Conservation (phyloP, 805 yeast genomes). For the Candida khao-thaluensis region DNA sequence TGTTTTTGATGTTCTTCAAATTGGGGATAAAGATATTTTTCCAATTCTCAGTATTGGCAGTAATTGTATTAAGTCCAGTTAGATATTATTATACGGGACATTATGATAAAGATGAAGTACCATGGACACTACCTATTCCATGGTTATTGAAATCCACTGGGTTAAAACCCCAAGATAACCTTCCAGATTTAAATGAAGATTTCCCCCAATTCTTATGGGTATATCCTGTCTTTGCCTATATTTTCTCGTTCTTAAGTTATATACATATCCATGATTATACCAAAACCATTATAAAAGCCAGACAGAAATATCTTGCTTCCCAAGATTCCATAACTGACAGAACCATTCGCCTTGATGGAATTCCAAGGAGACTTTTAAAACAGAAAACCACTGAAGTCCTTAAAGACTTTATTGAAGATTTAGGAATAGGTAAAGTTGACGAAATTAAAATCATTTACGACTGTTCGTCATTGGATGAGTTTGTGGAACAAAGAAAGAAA, state of each 20-base stretch:
- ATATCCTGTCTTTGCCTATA: conserved; percentile 55
- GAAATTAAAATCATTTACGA: conserved; percentile 49
- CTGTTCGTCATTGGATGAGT: conserved; percentile 40
- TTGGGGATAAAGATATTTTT: conserved; percentile 75
- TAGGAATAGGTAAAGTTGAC: conserved; percentile 56
- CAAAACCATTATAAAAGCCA: conserved; percentile 45
- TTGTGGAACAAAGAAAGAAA: conserved; percentile 34
- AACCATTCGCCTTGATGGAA: conserved; percentile 54
- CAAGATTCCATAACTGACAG: conserved; percentile 61
- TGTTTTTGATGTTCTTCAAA: conserved; percentile 40
- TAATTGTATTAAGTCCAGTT: conserved; percentile 36
- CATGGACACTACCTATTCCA: conserved; percentile 8
- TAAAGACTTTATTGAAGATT: conserved; percentile 50
- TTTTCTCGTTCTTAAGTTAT: conserved; percentile 49
- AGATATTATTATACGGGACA: conserved; percentile 42
- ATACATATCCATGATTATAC: conserved; percentile 48
- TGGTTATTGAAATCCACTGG: neutral
- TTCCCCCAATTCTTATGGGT: conserved; percentile 49
- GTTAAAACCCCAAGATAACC: neutral
- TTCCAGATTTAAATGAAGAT: conserved; percentile 28
- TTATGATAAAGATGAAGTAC: conserved; percentile 40
- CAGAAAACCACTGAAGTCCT: conserved; percentile 41
- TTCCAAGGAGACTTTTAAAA: conserved; percentile 44
- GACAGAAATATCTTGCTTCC: conserved; percentile 58
- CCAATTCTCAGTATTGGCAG: conserved; percentile 60